phyloP scores from a whole-genome alignment of 257 asterid genomes.

The Scutellaria galericulata region DNA sequence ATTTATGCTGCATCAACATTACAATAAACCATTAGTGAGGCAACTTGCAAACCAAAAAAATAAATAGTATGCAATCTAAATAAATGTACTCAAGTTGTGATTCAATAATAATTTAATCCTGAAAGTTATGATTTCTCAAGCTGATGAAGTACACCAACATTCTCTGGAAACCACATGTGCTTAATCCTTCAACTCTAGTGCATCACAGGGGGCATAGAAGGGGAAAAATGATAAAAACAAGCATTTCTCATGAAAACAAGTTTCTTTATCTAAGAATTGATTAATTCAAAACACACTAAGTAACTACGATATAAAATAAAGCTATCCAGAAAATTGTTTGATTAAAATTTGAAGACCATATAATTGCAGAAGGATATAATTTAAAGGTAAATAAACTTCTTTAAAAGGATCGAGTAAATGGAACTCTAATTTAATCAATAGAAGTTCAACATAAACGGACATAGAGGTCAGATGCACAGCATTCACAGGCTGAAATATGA shows the following conservation, averaged over 20 bases:
- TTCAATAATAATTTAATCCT: slow-evolving; percentile 1
- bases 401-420: slow-evolving; percentile 17
- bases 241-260: neutral
- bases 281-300: neutral
- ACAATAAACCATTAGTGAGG: slow-evolving; percentile 36
- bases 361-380: neutral
- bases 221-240: neutral
- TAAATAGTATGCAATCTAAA: neutral
- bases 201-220: neutral
- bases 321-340: neutral
- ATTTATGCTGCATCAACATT: slow-evolving; percentile 73
- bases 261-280: neutral
- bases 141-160: slow-evolving; percentile 17
- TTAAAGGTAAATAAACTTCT: slow-evolving; percentile 15
- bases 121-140: slow-evolving; percentile 19
- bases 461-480: neutral
- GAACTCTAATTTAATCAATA: neutral
- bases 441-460: slow-evolving; percentile 17
- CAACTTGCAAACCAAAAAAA: slow-evolving; percentile 35
- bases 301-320: neutral
- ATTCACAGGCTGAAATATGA: slow-evolving; percentile 18
- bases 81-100: slow-evolving; percentile 3
- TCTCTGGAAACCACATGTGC: slow-evolving; percentile 13
- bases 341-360: slow-evolving; percentile 13
- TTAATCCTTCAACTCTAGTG: slow-evolving; percentile 19